Conservation (phyloP, 768 basidiomycete species). For the Boletus sp. region DNA sequence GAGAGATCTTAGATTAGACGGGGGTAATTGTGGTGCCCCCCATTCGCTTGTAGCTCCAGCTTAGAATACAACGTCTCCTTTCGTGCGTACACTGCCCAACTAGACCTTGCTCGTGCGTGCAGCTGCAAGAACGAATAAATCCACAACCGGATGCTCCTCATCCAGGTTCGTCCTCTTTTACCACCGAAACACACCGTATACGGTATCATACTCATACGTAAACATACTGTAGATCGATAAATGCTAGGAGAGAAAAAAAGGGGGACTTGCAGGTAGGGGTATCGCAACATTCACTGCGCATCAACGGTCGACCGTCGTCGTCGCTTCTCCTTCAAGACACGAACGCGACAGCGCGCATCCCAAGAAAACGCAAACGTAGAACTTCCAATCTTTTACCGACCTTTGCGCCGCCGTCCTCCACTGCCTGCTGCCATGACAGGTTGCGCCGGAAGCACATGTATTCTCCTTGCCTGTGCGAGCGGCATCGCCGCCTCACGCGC, state of each 20-base stretch:
- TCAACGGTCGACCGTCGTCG: background rate
- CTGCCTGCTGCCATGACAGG: conserved; percentile 1
- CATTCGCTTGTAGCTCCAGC: background rate
- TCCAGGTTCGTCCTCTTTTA: background rate
- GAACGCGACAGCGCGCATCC: background rate
- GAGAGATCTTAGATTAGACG: background rate
- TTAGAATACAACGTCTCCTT: background rate
- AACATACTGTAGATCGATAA: conserved; percentile 1
- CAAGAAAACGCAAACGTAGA: background rate
- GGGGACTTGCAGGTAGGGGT: background rate
- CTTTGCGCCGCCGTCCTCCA: conserved; percentile 8
- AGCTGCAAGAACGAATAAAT: no score
- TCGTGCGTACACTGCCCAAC: background rate
- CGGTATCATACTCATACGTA: background rate
- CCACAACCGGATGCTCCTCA: background rate
- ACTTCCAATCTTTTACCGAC: conserved; percentile 1
- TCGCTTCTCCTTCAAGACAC: background rate
- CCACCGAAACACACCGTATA: background rate
- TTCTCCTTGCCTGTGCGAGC: background rate
- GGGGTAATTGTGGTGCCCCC: background rate
- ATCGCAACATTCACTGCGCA: background rate
- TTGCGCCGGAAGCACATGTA: background rate
- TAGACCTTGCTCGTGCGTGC: background rate
- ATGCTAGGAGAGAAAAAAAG: background rate
- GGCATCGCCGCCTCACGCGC: background rate